These are phyloP conservation scores for Dendrothele bispora DNA, from an alignment of 768 basidiomycete genomes.

Conservation along the genomic window DNA sequence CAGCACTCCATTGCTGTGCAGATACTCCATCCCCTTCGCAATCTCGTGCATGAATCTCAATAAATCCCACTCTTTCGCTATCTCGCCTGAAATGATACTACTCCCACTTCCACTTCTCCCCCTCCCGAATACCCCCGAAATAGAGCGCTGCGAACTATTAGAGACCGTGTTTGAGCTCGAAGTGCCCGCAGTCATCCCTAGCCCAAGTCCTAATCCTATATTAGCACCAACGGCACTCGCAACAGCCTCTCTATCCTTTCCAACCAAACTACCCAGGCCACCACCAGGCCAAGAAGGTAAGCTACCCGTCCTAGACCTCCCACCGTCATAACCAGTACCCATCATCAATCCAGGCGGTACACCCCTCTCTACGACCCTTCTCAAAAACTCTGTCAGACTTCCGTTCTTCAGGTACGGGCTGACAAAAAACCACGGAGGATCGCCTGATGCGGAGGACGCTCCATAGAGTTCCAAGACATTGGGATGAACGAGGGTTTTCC, in stretches of 20 bases:
- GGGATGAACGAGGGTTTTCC: constrained; percentile 67
- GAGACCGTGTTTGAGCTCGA: not conserved
- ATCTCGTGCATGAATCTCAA: constrained; percentile 71
- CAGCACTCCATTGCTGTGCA: constrained; percentile 66
- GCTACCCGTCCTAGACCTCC: constrained; percentile 16
- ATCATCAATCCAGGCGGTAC: not conserved
- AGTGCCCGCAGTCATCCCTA: not conserved
- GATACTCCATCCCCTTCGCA: constrained; percentile 78
- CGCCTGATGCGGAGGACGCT: constrained; percentile 68
- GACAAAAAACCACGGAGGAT: constrained; percentile 79
- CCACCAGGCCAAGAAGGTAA: constrained; percentile 13
- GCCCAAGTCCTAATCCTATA: not conserved
- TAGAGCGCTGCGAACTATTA: not conserved
- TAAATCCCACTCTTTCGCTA: constrained; percentile 40
- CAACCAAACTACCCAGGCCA: constrained; percentile 3
- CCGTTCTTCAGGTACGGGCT: constrained; percentile 71
- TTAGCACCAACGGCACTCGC: not conserved
- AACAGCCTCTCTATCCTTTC: not conserved
- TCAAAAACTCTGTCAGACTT: constrained; percentile 58
- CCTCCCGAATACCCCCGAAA: not conserved
- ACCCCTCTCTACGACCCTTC: not conserved
- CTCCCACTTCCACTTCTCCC: constrained; percentile 7
- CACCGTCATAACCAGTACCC: no score
- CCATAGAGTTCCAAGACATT: constrained; percentile 77
- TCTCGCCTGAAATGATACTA: constrained; percentile 11